Evolutionary conservation across 192 early-diverging fungal species (phyloP).

Genomic region (Coemansia sp.): DNA sequence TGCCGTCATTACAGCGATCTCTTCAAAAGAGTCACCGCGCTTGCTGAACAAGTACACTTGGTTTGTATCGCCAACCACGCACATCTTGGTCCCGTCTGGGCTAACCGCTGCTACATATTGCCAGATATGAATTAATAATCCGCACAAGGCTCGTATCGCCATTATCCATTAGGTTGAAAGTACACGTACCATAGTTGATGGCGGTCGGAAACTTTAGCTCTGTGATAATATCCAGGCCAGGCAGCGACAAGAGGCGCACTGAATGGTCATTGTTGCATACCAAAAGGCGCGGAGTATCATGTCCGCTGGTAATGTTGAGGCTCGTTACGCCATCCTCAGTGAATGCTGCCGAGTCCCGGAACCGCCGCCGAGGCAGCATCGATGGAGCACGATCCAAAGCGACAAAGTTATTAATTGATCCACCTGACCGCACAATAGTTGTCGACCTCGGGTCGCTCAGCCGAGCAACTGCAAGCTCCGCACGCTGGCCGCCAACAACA

Average conservation of each 20-base stretch:
- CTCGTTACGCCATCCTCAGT: slow-evolving; percentile 84
- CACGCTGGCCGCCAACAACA: slow-evolving; percentile 88
- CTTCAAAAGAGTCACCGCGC: slow-evolving; percentile 64
- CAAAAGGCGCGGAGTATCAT: slow-evolving; percentile 66
- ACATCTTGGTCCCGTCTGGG: slow-evolving; percentile 88
- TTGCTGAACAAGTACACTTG: slow-evolving; percentile 85
- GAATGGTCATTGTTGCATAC: slow-evolving; percentile 95
- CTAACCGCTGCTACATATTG: slow-evolving; percentile 67
- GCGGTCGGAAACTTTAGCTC: slow-evolving; percentile 83
- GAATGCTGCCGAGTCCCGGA: slow-evolving; percentile 54
- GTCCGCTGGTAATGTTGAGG: slow-evolving; percentile 53
- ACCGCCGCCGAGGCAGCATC: slow-evolving; percentile 27
- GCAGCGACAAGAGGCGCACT: slow-evolving; percentile 85
- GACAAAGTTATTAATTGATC: slow-evolving; percentile 54
- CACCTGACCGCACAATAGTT: slow-evolving; percentile 35
- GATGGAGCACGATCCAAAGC: slow-evolving; percentile 34
- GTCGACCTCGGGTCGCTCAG: slow-evolving; percentile 35
- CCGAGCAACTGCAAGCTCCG: slow-evolving; percentile 73
- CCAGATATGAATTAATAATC: too few species aligned
- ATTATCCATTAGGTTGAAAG: too few species aligned
- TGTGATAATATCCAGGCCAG: slow-evolving; percentile 70
- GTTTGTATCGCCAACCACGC: slow-evolving; percentile 88
- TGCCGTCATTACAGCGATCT: slow-evolving; percentile 71
- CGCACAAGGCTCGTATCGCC: too few species aligned
- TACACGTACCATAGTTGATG: slow-evolving; percentile 73